Percentiles rank a stretch among this genome's conserved stretches.
Evolutionary conservation across 2,329 filamentous ascomycete species (phyloP).

Genomic region (Colletotrichum australisinense): DNA sequence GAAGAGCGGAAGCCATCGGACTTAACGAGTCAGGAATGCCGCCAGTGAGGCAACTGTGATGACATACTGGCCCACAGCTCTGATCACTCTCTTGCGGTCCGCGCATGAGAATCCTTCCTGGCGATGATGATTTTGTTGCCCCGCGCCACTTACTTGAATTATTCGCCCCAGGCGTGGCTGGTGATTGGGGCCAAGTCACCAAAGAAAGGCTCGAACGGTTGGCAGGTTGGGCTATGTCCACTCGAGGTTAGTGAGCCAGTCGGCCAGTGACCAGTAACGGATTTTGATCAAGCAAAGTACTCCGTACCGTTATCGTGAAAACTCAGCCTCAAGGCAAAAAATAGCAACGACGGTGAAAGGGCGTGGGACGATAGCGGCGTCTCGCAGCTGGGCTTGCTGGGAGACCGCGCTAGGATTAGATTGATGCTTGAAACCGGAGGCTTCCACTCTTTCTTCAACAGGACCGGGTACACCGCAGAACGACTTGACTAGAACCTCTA

Average conservation of each 20-base stretch:
- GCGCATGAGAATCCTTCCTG: not conserved
- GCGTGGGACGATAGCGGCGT: not conserved
- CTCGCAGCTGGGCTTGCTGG: not conserved
- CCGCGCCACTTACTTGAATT: conserved; percentile 17
- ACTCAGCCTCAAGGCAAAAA: not conserved
- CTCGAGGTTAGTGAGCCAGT: not conserved
- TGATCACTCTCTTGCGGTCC: not conserved
- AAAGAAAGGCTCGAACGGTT: not conserved
- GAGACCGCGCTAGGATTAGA: not conserved
- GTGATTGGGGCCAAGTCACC: not conserved
- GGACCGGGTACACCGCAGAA: not conserved
- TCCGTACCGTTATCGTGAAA: not conserved
- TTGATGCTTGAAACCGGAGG: not conserved
- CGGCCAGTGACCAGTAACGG: not conserved
- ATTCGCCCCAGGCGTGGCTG: conserved; percentile 10
- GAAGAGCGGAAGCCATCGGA: conserved; percentile 2
- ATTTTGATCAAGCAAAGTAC: not conserved
- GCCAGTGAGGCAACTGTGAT: conserved; percentile 9
- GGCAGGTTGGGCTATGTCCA: not conserved
- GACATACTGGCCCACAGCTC: not conserved
- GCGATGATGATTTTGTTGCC: not conserved
- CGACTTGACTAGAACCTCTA: not conserved
- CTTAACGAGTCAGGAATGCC: conserved; percentile 14
- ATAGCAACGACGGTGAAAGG: not conserved
- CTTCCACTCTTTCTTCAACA: conserved; percentile 3